Evolutionary conservation across 345 rosid genomes (phyloP).

Genomic region (Euphorbia peplus): DNA sequence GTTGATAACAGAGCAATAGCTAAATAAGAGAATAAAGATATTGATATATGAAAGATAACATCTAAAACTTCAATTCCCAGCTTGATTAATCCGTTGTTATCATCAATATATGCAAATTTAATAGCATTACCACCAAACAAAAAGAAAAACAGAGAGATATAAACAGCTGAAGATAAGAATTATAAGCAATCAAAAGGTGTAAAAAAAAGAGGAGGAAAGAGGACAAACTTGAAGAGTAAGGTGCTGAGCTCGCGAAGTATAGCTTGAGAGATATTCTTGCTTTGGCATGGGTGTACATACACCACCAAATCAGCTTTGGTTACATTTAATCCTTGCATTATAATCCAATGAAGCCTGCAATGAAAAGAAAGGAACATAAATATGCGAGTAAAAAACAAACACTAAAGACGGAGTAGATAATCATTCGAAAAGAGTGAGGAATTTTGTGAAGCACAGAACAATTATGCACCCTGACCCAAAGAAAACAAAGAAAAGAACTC

Average conservation of each 20-base stretch:
- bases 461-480: too few relatives aligned
- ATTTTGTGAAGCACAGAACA: too few relatives aligned
- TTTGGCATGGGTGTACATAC: conserved; percentile 62
- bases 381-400: too few relatives aligned
- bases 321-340: conserved; percentile 72
- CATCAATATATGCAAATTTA: background rate
- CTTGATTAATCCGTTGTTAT: background rate
- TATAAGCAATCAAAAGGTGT: background rate
- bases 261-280: conserved; percentile 46
- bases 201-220: background rate
- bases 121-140: background rate
- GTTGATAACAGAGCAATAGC: background rate
- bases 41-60: background rate
- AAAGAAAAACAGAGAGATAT: too few relatives aligned
- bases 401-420: too few relatives aligned
- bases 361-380: too few relatives aligned
- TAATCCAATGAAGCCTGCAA: background rate
- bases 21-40: background rate
- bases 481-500: too few relatives aligned
- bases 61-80: background rate
- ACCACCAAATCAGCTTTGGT: conserved; percentile 57
- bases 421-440: too few relatives aligned
- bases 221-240: conserved; percentile 64
- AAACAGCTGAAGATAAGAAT: background rate
- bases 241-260: conserved; percentile 81